Evolutionary conservation across 192 early-diverging fungal species (phyloP), one percentile per base, ranked within the genome.

Genomic region (Umbelopsis vinacea): DNA sequence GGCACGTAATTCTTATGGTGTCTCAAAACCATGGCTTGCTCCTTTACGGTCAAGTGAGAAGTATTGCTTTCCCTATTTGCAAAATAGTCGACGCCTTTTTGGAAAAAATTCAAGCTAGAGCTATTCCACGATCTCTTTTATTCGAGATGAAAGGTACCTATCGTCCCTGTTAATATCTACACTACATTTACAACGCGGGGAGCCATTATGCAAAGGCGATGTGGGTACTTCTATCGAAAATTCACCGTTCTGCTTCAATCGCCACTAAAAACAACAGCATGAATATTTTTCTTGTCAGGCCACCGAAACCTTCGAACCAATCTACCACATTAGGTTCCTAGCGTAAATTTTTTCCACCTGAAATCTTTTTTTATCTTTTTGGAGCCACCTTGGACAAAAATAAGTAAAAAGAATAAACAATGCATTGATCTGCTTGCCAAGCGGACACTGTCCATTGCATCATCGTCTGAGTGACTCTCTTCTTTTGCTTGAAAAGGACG

Each of bases 41-140:
- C 57, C 57, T 63, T 63, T 63, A 63, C 57, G 57, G 57, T 63
- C 57, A 63, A 63, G 57, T 63, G 57, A 63, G 57, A 63, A 29
- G 57, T 63, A 50, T 57, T 63, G 29, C 57, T 35, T 63, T 63
- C 33, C 57, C 11, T 63, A 37, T 63, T 63, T 63, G 57, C 57
- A 50, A 50, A 50, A 43, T 50, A 50, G 48, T 17, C 35, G 26
- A 35, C 57, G 57, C 57, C 57, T 63, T 63, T 37, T 63, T 63
- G 26, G 15, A 37, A 57, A 63, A 63, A 57, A n/a, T n/a, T 57
- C 33, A 37, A 4, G 57, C 57, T 37, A 33, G 35, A n/a, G 33
- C 7, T 1, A 19, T 17, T 43, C 40, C 40, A 43, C 40, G 11
- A 1, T 43, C 40, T 43, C 11, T 43, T 43, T 43, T 43, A 43